Evolutionary conservation across 192 early-diverging fungal genomes (phyloP), one percentile per base, ranked within the genome.

Genomic region (Mortierella alpina): DNA sequence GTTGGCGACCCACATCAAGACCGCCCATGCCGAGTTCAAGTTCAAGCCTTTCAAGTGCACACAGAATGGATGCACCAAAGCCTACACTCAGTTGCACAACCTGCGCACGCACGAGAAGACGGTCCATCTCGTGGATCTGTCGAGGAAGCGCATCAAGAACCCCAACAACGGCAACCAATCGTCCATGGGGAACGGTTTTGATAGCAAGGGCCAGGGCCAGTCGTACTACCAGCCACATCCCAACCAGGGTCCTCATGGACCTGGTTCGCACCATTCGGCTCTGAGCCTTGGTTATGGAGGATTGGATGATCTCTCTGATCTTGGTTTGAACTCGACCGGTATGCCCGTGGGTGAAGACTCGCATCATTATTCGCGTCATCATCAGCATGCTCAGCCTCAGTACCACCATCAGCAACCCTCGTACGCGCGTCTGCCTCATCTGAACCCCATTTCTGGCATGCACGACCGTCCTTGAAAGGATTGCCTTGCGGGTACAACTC

Each of bases 31-130:
- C 7, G 77, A 80, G 39, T 80, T 80, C 55, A 80, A 80, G 61
- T 80, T 80, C 84, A 83, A 90, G 48, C 89, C 89, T 18, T 90
- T 87, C 75, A 84, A 76, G 79, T 95, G 92, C 57, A 68, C 75
- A 7, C 82, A 85, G 68, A 82, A 83, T 2, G 92, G 91, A 15
- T 95, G 94, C 66, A 88, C 84, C 67, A 95, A 95, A 82, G 76
- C 91, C 52, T 95, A 94, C 58, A 89, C 90, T 22, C 94, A 94
- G 86, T 86, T 91, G 80, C 92, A 92, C 14, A 94, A 95, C 74
- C 82, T 93, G 86, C 85, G 88, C 55, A 93, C 94, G 2, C 94
- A 95, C 50, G 90, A 93, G 84, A 88, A 91, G 79, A 90, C 89
- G 1, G 77, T 80, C 10, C 77, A 80, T 51, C 40, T 80, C 70